phyloP scores from a whole-genome alignment of 768 basidiomycete species.

The Coprinopsis strossmayeri region DNA sequence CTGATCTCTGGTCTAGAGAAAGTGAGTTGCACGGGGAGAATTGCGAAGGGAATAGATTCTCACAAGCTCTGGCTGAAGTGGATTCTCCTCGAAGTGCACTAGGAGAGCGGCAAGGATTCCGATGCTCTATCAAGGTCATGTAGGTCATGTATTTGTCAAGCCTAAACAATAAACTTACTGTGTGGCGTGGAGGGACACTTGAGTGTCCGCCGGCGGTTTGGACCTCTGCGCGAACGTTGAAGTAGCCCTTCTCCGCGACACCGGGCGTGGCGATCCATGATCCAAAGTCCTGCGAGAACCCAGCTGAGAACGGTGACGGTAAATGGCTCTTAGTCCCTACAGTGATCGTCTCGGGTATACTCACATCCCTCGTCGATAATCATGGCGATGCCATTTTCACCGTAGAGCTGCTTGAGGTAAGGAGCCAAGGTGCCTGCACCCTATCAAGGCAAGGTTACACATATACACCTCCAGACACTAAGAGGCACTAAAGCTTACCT shows the following conservation, averaged over 20 bases:
- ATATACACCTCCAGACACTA: no score
- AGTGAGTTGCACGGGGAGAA: neutral
- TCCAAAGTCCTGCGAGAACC: constrained; percentile 44
- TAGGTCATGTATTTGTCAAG: neutral
- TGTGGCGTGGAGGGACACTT: constrained; percentile 76
- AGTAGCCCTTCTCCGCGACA: constrained; percentile 68
- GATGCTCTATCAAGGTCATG: constrained; percentile 47
- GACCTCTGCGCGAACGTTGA: constrained; percentile 61
- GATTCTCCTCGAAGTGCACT: constrained; percentile 61
- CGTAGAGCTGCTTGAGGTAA: constrained; percentile 55
- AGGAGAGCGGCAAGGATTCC: constrained; percentile 73
- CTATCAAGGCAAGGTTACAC: constrained; percentile 24
- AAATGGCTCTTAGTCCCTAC: neutral
- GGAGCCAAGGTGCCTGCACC: constrained; percentile 46
- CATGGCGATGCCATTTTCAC: constrained; percentile 65
- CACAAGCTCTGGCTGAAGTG: constrained; percentile 47
- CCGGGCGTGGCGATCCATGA: constrained; percentile 53
- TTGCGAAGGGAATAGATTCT: constrained; percentile 11
- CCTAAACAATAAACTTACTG: constrained; percentile 34
- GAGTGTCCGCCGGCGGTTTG: constrained; percentile 78
- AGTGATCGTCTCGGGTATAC: constrained; percentile 14
- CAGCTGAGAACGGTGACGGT: constrained; percentile 24
- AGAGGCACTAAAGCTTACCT: no score
- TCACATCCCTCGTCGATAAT: constrained; percentile 86
- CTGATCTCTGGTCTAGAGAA: constrained; percentile 40